phyloP scores from a whole-genome alignment of 495 filamentous ascomycete species.

The Penicillium longicatenatum region DNA sequence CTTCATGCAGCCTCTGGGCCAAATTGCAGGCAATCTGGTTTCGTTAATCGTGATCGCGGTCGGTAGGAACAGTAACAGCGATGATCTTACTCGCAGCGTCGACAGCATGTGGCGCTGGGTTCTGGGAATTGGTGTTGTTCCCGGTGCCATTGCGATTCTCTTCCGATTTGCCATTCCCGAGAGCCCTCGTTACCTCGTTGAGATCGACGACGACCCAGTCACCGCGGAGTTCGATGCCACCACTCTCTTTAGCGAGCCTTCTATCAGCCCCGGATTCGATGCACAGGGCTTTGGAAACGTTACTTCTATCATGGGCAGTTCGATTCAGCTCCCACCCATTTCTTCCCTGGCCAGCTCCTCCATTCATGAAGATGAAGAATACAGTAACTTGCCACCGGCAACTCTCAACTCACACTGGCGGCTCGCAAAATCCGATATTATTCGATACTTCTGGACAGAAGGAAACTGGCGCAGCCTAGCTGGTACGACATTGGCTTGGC shows the following conservation, averaged over 20 bases:
- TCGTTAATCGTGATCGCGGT: conserved; percentile 47
- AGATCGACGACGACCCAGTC: conserved; percentile 51
- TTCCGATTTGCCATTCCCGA: conserved; percentile 65
- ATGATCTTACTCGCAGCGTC: conserved; percentile 38
- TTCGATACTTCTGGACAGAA: conserved; percentile 50
- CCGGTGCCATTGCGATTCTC: conserved; percentile 58
- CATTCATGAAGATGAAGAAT: conserved; percentile 27
- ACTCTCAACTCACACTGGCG: conserved; percentile 49
- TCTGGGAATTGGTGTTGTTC: conserved; percentile 60
- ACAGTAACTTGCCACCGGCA: conserved; percentile 29
- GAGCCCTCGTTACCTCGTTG: conserved; percentile 57
- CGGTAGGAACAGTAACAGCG: conserved; percentile 29
- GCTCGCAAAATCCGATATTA: conserved; percentile 42
- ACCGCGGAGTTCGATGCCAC: conserved; percentile 51
- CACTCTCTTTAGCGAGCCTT: conserved; percentile 35
- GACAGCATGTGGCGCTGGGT: conserved; percentile 62
- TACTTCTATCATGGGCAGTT: conserved; percentile 11
- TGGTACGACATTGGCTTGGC: conserved; percentile 52
- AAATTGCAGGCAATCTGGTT: conserved; percentile 60
- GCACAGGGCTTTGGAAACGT: conserved; percentile 10
- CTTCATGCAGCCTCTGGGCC: conserved; percentile 66
- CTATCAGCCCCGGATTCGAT: conserved; percentile 20
- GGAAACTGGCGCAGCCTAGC: conserved; percentile 55
- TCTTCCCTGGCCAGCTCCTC: conserved; percentile 32
- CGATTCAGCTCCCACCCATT: conserved; percentile 25